Base-by-base conservation (phyloP, 225 moss, liverwort and hornwort genomes). In the Marchantia polymorpha region DNA sequence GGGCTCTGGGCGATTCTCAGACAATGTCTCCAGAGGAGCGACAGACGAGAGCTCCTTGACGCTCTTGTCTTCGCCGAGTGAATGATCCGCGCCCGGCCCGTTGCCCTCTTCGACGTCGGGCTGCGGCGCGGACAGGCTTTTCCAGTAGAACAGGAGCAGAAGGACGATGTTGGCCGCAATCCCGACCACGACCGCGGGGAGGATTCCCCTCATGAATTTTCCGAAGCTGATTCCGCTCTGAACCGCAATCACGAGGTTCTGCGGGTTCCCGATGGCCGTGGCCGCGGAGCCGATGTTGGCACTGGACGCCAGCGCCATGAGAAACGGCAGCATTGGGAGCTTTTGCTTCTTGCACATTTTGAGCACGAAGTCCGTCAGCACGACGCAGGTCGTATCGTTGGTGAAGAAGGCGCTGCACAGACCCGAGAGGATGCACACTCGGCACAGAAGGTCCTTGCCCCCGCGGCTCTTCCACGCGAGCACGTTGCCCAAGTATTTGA, bases 181-280 rank as follows among this genome's bases (percentile, higher is more conserved):
- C 60, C 97, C 97, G 14, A 92, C 72, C n/a, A 77, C 85, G 73
- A 91, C 84, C 0, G 93, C 87, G 15, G 93, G 94, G 48, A 93
- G 39, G 31, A 92, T 83, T 30, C 97, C 94, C 8, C 52, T 67
- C 52, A 93, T 67, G 75, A 97, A 97, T 19, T 83, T 90, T 12
- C 94, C 92, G 52, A 97, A 97, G 39, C 89, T 75, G 70, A 97
- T 91, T 23, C 70, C 54, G 53, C 94, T 94, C 16, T 74, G 81
- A 12, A 94, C 79, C 31, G 97, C 97, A 67, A 97, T 97, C 0
- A 97, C 94, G 8, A 97, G 89, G 67, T 97, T 97, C 68, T 97
- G 97, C 6, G 97, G 97, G 47, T 97, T 97, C 49, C 94, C 97
- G 74, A 97, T 97, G 0, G 91, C 85, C 8, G 97, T 94, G 4